Evolutionary conservation across 2,329 filamentous ascomycete species (phyloP).

Genomic region (Taxawa tesnikishii): DNA sequence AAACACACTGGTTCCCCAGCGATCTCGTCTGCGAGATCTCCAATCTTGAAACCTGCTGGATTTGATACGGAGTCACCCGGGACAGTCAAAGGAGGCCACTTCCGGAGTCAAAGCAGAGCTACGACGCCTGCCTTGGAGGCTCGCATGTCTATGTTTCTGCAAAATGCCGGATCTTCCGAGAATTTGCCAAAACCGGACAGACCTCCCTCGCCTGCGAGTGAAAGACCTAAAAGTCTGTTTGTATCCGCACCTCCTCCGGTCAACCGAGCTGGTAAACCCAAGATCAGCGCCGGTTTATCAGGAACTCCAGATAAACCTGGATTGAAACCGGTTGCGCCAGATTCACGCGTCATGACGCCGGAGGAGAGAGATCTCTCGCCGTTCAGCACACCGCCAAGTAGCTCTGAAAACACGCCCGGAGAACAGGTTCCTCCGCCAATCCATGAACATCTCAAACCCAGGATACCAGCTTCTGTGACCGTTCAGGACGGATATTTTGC

Average conservation of each 20-base stretch:
- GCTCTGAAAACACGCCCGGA: conserved; percentile 42
- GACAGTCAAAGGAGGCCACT: conserved; percentile 14
- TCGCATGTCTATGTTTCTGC: conserved; percentile 22
- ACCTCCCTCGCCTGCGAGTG: neutral
- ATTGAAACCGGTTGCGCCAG: too few species aligned
- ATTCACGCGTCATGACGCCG: conserved; percentile 1
- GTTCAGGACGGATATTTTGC: conserved; percentile 6
- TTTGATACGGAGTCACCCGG: conserved; percentile 15
- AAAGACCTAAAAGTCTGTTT: conserved; percentile 5
- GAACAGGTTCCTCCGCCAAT: conserved; percentile 1
- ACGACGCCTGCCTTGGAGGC: conserved; percentile 29
- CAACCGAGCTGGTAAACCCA: conserved; percentile 71
- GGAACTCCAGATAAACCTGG: conserved; percentile 1
- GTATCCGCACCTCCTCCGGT: conserved; percentile 55
- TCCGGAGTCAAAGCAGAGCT: conserved; percentile 25
- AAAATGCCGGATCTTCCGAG: conserved; percentile 11
- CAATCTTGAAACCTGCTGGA: conserved; percentile 10
- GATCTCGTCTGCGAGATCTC: conserved; percentile 6
- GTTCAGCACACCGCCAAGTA: conserved; percentile 76
- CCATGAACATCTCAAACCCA: conserved; percentile 3
- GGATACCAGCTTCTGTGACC: neutral
- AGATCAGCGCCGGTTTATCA: conserved; percentile 39
- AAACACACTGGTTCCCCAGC: conserved; percentile 22
- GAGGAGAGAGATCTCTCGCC: conserved; percentile 43
- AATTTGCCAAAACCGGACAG: conserved; percentile 1